Percentiles rank a stretch among this genome's conserved stretches.
phyloP scores from a whole-genome alignment of 345 rosid species.

The Pelargonium nanum region DNA sequence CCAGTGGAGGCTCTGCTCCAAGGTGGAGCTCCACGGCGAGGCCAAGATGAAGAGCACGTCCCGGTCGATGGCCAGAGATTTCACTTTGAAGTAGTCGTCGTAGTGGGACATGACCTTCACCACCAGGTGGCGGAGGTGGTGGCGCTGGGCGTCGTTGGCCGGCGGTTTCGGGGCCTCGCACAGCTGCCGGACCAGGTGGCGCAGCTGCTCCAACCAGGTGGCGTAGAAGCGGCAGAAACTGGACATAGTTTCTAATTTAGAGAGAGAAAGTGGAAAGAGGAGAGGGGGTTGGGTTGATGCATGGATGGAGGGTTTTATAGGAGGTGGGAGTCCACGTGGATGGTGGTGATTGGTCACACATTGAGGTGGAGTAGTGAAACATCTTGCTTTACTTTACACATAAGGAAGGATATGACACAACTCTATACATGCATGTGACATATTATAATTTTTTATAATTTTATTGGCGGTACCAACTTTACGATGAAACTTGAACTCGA shows the following conservation, averaged over 20 bases:
- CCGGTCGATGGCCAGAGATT: slow-evolving; percentile 33
- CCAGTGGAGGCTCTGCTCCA: slow-evolving; percentile 86
- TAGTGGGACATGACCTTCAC: slow-evolving; percentile 40
- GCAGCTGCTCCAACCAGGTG: slow-evolving; percentile 52
- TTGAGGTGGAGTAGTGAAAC: not conserved
- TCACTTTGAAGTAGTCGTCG: slow-evolving; percentile 42
- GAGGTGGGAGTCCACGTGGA: not conserved
- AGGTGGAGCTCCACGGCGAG: slow-evolving; percentile 67
- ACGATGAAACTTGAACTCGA: too few relatives aligned
- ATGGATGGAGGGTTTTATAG: not conserved
- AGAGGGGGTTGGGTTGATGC: not conserved
- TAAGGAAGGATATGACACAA: too few relatives aligned
- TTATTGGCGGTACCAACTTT: too few relatives aligned
- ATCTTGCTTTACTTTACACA: too few relatives aligned
- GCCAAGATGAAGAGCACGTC: slow-evolving; percentile 47
- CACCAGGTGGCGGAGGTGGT: slow-evolving; percentile 29
- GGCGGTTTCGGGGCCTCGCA: slow-evolving; percentile 30
- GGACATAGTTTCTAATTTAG: slow-evolving; percentile 9
- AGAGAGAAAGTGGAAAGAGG: not conserved
- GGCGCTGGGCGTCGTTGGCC: slow-evolving; percentile 16
- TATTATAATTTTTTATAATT: too few relatives aligned
- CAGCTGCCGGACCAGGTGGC: slow-evolving; percentile 40
- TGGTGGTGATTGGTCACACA: not conserved
- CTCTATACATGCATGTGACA: too few relatives aligned
- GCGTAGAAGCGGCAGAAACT: slow-evolving; percentile 43